phyloP scores from a whole-genome alignment of 106 monocot species.

The Acanthochlamys bracteata region DNA sequence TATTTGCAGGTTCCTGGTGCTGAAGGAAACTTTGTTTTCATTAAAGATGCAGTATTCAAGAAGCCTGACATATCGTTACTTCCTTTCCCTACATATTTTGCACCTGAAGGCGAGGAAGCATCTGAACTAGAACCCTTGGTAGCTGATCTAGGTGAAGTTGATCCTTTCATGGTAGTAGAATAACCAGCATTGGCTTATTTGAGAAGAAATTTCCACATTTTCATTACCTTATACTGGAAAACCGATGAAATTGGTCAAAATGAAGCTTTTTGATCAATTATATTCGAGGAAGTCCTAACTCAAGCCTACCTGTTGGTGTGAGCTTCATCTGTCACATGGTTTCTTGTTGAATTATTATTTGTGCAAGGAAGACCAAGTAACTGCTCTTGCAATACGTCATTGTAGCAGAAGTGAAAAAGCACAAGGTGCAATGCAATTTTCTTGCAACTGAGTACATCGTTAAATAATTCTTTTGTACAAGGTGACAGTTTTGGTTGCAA shows the following conservation, averaged over 20 bases:
- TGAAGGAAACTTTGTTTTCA: constrained; percentile 91
- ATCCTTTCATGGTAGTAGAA: constrained; percentile 79
- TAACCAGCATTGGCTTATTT: constrained; percentile 9
- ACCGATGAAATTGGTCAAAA: background rate
- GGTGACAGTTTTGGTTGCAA: too few species aligned
- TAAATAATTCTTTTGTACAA: too few species aligned
- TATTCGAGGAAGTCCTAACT: too few species aligned
- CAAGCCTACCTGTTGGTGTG: too few species aligned
- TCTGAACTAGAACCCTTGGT: constrained; percentile 62
- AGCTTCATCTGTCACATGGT: too few species aligned
- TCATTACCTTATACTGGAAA: background rate
- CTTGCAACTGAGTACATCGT: too few species aligned
- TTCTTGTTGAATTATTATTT: too few species aligned
- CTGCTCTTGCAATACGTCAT: too few species aligned
- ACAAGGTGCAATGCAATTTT: too few species aligned
- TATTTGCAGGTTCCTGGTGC: constrained; percentile 79
- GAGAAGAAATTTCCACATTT: background rate
- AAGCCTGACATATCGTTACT: constrained; percentile 60
- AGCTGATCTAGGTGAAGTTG: constrained; percentile 76
- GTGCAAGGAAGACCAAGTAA: too few species aligned
- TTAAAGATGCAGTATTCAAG: constrained; percentile 82
- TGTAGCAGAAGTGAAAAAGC: too few species aligned
- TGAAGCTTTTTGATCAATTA: too few species aligned
- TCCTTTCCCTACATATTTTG: constrained; percentile 84
- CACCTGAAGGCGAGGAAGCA: constrained; percentile 64